These are phyloP conservation scores for Apophysomyces sp. DNA, from an alignment of 371 early-diverging fungal species.

Conservation along the genomic window DNA sequence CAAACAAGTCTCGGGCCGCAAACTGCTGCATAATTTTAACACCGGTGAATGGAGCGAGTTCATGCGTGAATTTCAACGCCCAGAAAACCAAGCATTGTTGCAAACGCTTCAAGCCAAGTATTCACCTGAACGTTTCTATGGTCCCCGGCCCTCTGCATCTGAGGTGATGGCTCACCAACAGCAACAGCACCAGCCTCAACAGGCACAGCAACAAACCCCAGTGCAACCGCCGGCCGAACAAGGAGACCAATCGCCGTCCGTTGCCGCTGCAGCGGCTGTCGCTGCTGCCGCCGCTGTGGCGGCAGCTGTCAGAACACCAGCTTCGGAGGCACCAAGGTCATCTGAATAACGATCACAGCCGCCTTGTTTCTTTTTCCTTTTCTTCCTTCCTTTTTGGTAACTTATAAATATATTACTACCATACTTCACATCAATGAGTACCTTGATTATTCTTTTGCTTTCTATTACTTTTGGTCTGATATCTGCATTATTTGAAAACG, in stretches of 20 bases:
- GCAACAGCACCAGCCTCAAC: background rate
- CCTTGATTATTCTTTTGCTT: too few relatives aligned
- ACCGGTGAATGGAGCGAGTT: constrained; percentile 50
- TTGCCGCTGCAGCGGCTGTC: constrained; percentile 4
- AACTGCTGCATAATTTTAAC: constrained; percentile 50
- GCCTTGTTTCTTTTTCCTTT: background rate
- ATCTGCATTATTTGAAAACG: too few relatives aligned
- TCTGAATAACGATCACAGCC: background rate
- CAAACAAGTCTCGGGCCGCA: constrained; percentile 51
- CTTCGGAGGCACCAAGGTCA: constrained; percentile 3
- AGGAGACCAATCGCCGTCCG: background rate
- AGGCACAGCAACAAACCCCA: background rate
- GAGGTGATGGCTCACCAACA: background rate
- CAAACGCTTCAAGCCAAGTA: constrained; percentile 41
- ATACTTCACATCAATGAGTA: too few relatives aligned
- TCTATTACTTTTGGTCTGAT: too few relatives aligned
- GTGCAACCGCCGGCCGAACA: background rate
- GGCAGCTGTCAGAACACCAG: constrained; percentile 5
- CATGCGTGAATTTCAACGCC: constrained; percentile 42
- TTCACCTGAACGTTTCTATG: constrained; percentile 36
- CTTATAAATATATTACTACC: background rate
- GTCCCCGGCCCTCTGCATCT: constrained; percentile 12
- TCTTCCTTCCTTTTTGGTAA: background rate
- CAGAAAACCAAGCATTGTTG: constrained; percentile 33
- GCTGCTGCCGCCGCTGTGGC: constrained; percentile 12